Percentiles rank a stretch among this genome's conserved stretches.
Conservation (phyloP, 2,329 filamentous ascomycete genomes). For the Dactylellina sp. region DNA sequence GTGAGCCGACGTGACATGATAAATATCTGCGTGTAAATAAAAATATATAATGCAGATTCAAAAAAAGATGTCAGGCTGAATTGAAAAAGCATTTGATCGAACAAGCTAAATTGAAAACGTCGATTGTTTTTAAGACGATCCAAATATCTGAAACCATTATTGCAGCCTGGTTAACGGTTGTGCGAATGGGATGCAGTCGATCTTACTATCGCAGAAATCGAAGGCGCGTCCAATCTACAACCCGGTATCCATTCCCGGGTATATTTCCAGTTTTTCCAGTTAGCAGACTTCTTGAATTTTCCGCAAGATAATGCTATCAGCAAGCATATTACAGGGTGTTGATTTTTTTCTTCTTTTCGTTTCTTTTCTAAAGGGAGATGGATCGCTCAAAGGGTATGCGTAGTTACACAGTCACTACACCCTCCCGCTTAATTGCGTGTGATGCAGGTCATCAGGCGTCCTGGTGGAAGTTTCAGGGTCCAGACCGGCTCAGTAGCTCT, state of each 20-base stretch:
- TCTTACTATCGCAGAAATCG: too few relatives aligned
- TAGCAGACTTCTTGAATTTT: too few relatives aligned
- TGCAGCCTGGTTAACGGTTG: too few relatives aligned
- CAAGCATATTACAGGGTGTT: too few relatives aligned
- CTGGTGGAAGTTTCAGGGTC: constrained; percentile 31
- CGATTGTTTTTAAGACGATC: neutral
- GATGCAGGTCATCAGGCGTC: constrained; percentile 31
- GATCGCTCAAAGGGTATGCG: neutral
- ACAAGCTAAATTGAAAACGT: neutral
- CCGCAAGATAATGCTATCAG: too few relatives aligned
- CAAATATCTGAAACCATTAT: neutral
- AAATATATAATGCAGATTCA: neutral
- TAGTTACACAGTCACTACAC: constrained; percentile 40
- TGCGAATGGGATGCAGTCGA: too few relatives aligned
- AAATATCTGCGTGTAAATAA: neutral
- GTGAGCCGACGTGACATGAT: too few relatives aligned
- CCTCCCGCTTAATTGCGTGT: constrained; percentile 48
- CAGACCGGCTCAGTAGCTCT: constrained; percentile 25
- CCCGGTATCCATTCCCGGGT: too few relatives aligned
- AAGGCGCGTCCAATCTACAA: too few relatives aligned
- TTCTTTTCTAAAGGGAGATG: too few relatives aligned
- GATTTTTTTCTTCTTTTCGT: too few relatives aligned
- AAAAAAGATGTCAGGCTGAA: neutral
- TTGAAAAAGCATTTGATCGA: neutral
- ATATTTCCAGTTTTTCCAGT: too few relatives aligned